phyloP scores from a whole-genome alignment of 345 rosid species.

The Salix exigua region DNA sequence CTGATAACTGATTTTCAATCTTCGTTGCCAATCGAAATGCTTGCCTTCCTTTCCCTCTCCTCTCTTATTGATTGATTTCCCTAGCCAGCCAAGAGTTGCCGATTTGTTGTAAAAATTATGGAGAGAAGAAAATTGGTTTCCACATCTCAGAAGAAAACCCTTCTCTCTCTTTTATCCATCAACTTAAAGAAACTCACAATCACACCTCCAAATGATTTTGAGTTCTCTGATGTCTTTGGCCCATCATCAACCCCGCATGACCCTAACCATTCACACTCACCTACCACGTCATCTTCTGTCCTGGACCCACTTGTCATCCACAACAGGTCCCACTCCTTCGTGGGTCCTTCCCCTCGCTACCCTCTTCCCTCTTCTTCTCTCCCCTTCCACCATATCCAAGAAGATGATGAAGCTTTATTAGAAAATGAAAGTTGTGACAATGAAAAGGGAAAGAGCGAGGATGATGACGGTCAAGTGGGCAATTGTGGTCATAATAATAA shows the following conservation, averaged over 20 bases:
- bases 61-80: too few relatives aligned
- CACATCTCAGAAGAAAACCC: slow-evolving; percentile 42
- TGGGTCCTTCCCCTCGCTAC: slow-evolving; percentile 76
- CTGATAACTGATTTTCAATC: too few relatives aligned
- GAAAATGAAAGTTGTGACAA: slow-evolving; percentile 23
- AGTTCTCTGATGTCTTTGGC: slow-evolving; percentile 57
- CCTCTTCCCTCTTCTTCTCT: slow-evolving; percentile 39
- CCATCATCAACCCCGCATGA: slow-evolving; percentile 38
- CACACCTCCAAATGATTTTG: slow-evolving; percentile 49
- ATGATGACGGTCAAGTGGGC: not conserved
- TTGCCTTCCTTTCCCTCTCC: too few relatives aligned
- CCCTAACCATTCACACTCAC: slow-evolving; percentile 22
- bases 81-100: too few relatives aligned
- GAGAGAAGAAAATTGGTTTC: slow-evolving; percentile 24
- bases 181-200: slow-evolving; percentile 58
- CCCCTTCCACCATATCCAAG: slow-evolving; percentile 44
- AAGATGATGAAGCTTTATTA: slow-evolving; percentile 20
- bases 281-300: slow-evolving; percentile 19
- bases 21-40: too few relatives aligned
- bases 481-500: not conserved
- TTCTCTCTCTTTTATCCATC: slow-evolving; percentile 41
- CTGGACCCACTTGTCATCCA: slow-evolving; percentile 54
- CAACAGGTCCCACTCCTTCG: slow-evolving; percentile 65
- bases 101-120: too few relatives aligned
- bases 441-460: not conserved